Evolutionary conservation across 441 rosid species (phyloP).

Genomic region (Erysimum cheiri): DNA sequence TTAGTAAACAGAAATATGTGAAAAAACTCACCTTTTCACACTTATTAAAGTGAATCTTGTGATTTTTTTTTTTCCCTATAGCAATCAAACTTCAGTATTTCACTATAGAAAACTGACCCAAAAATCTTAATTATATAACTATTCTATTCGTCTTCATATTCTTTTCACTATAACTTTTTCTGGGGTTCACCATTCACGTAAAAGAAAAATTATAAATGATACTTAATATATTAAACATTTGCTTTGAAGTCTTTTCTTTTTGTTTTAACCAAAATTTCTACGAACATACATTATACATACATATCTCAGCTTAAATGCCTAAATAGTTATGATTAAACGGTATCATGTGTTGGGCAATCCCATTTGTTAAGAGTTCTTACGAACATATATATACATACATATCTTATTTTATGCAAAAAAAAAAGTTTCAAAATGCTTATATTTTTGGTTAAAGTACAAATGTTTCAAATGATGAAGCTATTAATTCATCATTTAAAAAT

Average conservation of each 20-base stretch:
- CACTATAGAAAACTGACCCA: not conserved
- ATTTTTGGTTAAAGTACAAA: not conserved
- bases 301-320: not conserved
- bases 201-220: not conserved
- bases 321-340: constrained; percentile 18
- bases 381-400: not conserved
- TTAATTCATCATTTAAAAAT: not conserved
- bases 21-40: not conserved
- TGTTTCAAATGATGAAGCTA: not conserved
- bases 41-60: not conserved
- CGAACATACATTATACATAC: not conserved
- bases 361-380: not conserved
- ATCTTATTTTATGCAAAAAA: not conserved
- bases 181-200: not conserved
- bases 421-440: not conserved
- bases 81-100: not conserved
- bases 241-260: too few species aligned
- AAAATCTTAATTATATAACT: not conserved
- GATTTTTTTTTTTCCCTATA: not conserved
- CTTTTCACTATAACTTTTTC: not conserved
- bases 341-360: constrained; percentile 17
- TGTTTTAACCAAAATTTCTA: too few species aligned
- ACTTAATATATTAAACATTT: too few species aligned
- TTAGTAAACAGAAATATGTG: not conserved
- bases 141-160: not conserved